Base-by-base conservation (phyloP, 306 rosid species). In the Hippophae tibetana region DNA sequence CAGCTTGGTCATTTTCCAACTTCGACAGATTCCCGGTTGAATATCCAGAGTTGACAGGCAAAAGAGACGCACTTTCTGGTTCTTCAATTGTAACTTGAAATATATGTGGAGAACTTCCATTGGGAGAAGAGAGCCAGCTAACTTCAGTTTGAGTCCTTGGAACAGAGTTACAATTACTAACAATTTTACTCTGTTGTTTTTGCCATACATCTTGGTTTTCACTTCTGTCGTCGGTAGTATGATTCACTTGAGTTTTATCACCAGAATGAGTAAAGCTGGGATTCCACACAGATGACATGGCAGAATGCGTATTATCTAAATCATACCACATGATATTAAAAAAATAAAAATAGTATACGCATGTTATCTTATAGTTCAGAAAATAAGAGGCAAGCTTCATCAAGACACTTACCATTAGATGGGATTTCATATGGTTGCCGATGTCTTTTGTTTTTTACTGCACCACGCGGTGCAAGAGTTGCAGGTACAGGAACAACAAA, bases 401-500 rank as follows among this genome's bases (percentile, higher is more conserved):
- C 9, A 52, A 45, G 11, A 14, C 57, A 31, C 83, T 58, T 73
- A 83, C 86, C 95, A 47, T 53, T 73, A 59, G 77, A 80, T 43
- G 76, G 81, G 48, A 65, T 45, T 48, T 88, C 99, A 38, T 79
- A 56, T 13, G 83, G 68, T 44, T 79, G 89, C 18, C 96, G 95
- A 8, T 88, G 90, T 77, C 99, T 71, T 74, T 92, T 92, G 51
- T 76, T 74, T 82, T 88, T 92, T 25, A 68, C 61, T 4, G 27
- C 52, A 31, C 38, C 38, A 14, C 83, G 78, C 68, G 78, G 97
- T 61, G 79, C 69, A 9, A 76, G 59, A 49, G 80, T 63, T 5
- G 84, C 55, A 25, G 77, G 69, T 58, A 61, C 49, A 31, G 94
- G 68, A 61, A 85, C 75, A 58, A 80, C 76, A 56, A 80, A 82